A percentile compares a stretch with the other conserved stretches of the same genome.
phyloP scores from a whole-genome alignment of 768 basidiomycete genomes.

The Trametes gibbosa region DNA sequence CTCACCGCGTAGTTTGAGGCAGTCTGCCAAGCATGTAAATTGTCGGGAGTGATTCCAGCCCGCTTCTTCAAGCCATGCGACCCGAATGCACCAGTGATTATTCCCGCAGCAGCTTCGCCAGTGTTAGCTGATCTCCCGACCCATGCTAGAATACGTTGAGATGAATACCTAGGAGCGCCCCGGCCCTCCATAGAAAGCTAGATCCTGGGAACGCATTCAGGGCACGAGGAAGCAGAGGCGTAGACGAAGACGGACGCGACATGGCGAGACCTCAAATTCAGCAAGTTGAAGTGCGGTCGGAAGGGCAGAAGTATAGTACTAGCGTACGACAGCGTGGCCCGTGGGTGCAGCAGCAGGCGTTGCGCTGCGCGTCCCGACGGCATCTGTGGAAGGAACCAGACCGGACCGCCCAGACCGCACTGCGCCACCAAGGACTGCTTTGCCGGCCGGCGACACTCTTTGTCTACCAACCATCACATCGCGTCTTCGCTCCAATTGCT shows the following conservation, averaged over 20 bases:
- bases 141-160: neutral
- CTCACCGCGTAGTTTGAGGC: conserved; percentile 64
- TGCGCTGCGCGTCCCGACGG: too few species aligned
- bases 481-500: too few species aligned
- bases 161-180: conserved; percentile 27
- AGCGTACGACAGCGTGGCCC: too few species aligned
- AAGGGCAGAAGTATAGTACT: neutral
- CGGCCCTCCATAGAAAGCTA: conserved; percentile 27
- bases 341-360: too few species aligned
- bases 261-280: conserved; percentile 6
- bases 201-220: conserved; percentile 12
- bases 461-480: too few species aligned
- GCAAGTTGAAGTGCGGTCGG: neutral
- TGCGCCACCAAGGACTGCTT: too few species aligned
- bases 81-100: conserved; percentile 66
- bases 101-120: conserved; percentile 41
- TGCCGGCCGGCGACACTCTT: too few species aligned
- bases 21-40: conserved; percentile 57
- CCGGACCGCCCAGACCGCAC: too few species aligned
- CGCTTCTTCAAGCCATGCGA: conserved; percentile 56
- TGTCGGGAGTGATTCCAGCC: conserved; percentile 47
- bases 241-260: conserved; percentile 23
- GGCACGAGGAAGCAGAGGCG: conserved; percentile 26
- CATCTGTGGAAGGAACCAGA: too few species aligned
- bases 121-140: neutral